A percentile compares a stretch with the other conserved stretches of the same genome.
Conservation (phyloP, 805 yeast genomes). For the Wickerhamiella domercqiae region DNA sequence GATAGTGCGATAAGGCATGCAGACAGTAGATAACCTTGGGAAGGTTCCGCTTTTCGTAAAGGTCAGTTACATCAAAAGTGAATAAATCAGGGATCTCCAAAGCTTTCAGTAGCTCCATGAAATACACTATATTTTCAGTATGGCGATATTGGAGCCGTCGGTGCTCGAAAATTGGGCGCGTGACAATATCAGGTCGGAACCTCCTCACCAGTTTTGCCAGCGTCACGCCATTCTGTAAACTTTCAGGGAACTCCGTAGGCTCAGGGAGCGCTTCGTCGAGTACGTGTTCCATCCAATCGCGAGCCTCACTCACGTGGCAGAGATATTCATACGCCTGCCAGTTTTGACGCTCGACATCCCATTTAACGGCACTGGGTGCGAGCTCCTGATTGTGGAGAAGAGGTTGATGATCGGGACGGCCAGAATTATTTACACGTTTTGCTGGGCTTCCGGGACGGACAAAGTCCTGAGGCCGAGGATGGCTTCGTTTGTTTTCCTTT, state of each 20-base stretch:
- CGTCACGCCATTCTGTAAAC: constrained; percentile 69
- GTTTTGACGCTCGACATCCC: constrained; percentile 29
- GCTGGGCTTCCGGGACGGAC: background rate
- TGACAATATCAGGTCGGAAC: constrained; percentile 51
- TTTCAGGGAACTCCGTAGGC: constrained; percentile 45
- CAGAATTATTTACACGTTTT: background rate
- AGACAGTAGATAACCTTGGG: constrained; percentile 90
- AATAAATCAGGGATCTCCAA: constrained; percentile 76
- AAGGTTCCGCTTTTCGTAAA: constrained; percentile 79
- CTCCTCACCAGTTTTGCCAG: constrained; percentile 64
- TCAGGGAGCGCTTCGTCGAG: constrained; percentile 42
- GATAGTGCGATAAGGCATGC: constrained; percentile 70
- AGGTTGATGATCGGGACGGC: constrained; percentile 20
- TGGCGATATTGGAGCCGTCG: constrained; percentile 69
- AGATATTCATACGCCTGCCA: constrained; percentile 57
- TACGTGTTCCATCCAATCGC: constrained; percentile 58
- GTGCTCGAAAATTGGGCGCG: constrained; percentile 35
- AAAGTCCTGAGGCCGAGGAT: background rate
- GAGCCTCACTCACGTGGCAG: constrained; percentile 70
- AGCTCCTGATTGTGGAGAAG: constrained; percentile 21
- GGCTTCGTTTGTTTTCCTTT: background rate
- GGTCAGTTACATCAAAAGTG: constrained; percentile 79
- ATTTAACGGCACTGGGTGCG: constrained; percentile 17
- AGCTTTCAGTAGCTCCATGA: constrained; percentile 50
- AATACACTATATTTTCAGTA: constrained; percentile 80